phyloP scores from a whole-genome alignment of 164 flowering plant genomes.

The Saururus chinensis region DNA sequence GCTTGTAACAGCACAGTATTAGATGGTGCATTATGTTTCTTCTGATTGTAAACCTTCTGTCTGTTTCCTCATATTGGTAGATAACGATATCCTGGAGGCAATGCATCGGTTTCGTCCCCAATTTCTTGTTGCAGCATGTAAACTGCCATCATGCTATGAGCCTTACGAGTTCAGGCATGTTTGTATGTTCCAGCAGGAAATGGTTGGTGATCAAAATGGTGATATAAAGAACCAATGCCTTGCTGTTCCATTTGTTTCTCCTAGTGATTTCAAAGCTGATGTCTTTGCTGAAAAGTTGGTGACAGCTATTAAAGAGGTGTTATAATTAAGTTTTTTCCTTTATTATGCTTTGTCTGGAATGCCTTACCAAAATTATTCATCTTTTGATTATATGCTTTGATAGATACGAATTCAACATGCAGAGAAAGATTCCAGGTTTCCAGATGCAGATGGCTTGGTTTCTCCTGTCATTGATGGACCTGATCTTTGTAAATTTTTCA shows the following conservation, averaged over 20 bases:
- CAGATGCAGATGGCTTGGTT: constrained; percentile 8
- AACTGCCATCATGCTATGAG: constrained; percentile 48
- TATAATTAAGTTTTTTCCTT: too few relatives aligned
- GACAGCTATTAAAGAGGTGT: constrained; percentile 62
- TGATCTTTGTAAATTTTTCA: constrained; percentile 50
- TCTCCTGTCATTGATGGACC: constrained; percentile 17
- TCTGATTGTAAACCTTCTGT: not conserved
- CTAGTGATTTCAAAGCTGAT: constrained; percentile 31
- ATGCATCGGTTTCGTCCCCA: constrained; percentile 79
- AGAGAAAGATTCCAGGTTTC: constrained; percentile 23
- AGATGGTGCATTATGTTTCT: too few relatives aligned
- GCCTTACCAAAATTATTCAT: not conserved
- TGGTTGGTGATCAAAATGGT: constrained; percentile 16
- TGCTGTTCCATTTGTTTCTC: constrained; percentile 55
- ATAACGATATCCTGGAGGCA: constrained; percentile 57
- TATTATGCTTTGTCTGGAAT: too few relatives aligned
- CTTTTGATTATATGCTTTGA: constrained; percentile 8
- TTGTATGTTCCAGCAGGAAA: constrained; percentile 36
- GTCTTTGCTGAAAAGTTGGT: constrained; percentile 40
- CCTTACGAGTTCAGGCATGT: constrained; percentile 68
- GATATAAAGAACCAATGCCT: constrained; percentile 35
- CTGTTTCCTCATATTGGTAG: constrained; percentile 30
- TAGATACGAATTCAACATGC: constrained; percentile 54
- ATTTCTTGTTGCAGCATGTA: constrained; percentile 32
- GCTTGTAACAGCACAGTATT: too few relatives aligned